These are phyloP conservation scores for Neonectria punicea DNA, from an alignment of 2,329 filamentous ascomycete species.

Conservation along the genomic window DNA sequence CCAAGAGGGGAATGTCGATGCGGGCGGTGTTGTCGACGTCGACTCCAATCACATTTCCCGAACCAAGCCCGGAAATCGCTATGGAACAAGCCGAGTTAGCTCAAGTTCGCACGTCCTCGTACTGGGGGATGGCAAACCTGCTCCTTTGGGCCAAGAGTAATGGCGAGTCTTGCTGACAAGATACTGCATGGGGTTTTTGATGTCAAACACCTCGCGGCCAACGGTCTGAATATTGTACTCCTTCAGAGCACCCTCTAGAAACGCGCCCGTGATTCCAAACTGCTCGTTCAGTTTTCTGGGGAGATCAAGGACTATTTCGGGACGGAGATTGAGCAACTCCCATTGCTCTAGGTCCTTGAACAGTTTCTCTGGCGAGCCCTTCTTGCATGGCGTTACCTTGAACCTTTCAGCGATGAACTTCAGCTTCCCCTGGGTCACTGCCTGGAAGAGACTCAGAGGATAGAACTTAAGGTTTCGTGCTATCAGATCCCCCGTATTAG, in stretches of 20 bases:
- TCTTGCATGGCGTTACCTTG: constrained; percentile 49
- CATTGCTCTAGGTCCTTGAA: constrained; percentile 52
- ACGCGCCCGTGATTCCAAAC: constrained; percentile 52
- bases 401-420: constrained; percentile 52
- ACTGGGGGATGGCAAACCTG: constrained; percentile 46
- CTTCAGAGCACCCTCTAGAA: constrained; percentile 41
- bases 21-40: constrained; percentile 53
- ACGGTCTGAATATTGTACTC: constrained; percentile 51
- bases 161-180: constrained; percentile 55
- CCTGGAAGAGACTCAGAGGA: constrained; percentile 50
- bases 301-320: constrained; percentile 52
- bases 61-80: constrained; percentile 58
- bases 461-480: constrained; percentile 61
- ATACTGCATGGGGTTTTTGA: constrained; percentile 47
- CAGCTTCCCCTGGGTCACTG: constrained; percentile 51
- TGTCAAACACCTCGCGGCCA: constrained; percentile 52
- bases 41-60: constrained; percentile 53
- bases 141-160: constrained; percentile 61
- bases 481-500: constrained; percentile 32
- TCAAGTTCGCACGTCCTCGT: neutral
- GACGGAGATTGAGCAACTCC: constrained; percentile 58
- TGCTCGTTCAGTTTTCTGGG: constrained; percentile 50
- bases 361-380: constrained; percentile 41
- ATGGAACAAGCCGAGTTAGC: neutral
- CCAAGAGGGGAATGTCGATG: constrained; percentile 48